Base-by-base conservation (phyloP, 75 land plant species). In the Cryptomeria japonica region DNA sequence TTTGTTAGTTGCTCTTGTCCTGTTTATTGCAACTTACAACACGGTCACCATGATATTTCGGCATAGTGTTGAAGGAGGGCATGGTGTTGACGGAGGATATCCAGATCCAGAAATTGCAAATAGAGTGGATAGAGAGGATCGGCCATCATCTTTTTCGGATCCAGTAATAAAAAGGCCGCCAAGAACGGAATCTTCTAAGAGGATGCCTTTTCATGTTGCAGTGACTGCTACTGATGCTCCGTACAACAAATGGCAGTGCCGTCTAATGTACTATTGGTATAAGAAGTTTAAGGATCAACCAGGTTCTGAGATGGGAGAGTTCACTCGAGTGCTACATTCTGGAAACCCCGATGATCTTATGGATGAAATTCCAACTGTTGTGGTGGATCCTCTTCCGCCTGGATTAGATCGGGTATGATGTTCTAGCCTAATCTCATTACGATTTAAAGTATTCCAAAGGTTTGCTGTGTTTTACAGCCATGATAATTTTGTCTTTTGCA, bases 241-340 rank as follows among this genome's bases (percentile, higher is more conserved):
- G 38, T 97, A 97, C 86, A 95, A 89, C 87, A 91, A 91, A 89
- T 97, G 99, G 99, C 99, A 97, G 89, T 94, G 95, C 84, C 88
- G 99, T 78, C 90, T 97, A 55, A 96, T 97, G 99, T 97, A 97
- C 61, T 97, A 97, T 77, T 96, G 96, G 96, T 97, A 96, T 86
- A 94, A 92, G 91, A 92, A 92, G 80, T 87, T 93, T 80, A 94
- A 90, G 80, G 95, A 93, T 53, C 58, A 88, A 86, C 94, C 95
- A n/a, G 95, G 94, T 37, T 96, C 98, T 2, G 96, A 95, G 56
- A 96, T 96, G 99, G 98, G 98, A 64, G 96, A 93, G 31, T 97
- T 96, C 64, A 97, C 99, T 2, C 78, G 99, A 85, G 86, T 97
- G 38, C 90, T 97, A 87, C 99, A 97, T 89, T 94, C 97, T 0